These are phyloP conservation scores for Paramecium biaurelia DNA, from an alignment of 73 alveolate genomes.

Conservation along the genomic window DNA sequence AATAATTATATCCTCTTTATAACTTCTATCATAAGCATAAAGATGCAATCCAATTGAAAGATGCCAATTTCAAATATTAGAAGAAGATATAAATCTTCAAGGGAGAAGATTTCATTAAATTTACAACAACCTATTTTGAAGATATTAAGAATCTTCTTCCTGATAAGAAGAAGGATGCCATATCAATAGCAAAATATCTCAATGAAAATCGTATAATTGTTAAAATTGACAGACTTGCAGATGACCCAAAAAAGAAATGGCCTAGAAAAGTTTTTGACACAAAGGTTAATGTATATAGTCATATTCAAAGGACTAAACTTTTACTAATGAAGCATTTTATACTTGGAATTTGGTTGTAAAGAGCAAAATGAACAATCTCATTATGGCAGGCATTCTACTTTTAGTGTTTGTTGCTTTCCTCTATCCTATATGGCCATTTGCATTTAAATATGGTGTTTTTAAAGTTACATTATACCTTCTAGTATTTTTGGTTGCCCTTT, in stretches of 20 bases:
- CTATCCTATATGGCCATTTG: constrained; percentile 41
- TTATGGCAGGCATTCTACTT: not conserved
- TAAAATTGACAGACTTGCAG: not conserved
- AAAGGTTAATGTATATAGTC: not conserved
- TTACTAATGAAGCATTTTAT: not conserved
- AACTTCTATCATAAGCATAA: not conserved
- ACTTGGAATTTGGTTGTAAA: constrained; percentile 11
- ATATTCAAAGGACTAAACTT: constrained; percentile 6
- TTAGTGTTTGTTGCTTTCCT: not conserved
- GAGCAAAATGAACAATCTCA: not conserved
- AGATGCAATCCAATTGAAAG: not conserved
- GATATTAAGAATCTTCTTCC: not conserved
- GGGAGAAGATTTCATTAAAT: constrained; percentile 13
- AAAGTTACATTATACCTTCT: not conserved
- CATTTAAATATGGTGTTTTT: not conserved
- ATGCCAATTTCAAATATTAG: not conserved
- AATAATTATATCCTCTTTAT: not conserved
- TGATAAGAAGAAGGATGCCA: not conserved
- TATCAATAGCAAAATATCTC: not conserved
- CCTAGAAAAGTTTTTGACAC: not conserved
- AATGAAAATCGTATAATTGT: not conserved
- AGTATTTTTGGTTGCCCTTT: not conserved
- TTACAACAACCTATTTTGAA: not conserved
- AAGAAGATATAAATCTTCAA: not conserved
- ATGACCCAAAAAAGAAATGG: constrained; percentile 6